phyloP scores from a whole-genome alignment of 805 yeast genomes.

The Hanseniaspora lachancei region DNA sequence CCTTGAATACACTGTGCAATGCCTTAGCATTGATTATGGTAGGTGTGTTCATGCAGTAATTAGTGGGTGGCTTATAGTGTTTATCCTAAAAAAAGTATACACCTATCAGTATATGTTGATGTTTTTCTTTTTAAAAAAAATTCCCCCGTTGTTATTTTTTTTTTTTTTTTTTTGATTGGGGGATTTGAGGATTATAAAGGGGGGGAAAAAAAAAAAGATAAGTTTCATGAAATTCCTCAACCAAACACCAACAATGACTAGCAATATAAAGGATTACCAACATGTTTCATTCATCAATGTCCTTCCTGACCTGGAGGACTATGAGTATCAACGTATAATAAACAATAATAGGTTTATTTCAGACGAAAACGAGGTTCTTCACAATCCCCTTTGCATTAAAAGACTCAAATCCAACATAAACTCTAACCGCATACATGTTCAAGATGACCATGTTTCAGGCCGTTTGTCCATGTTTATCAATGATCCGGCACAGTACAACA shows the following conservation, averaged over 20 bases:
- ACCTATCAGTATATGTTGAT: no score
- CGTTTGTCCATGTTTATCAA: neutral
- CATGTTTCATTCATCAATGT: slow-evolving; percentile 10
- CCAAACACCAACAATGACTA: neutral
- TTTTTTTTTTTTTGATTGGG: no score
- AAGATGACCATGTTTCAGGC: neutral
- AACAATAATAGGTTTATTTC: neutral
- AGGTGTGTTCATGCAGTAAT: neutral
- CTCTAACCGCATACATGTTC: no score
- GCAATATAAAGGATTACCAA: neutral
- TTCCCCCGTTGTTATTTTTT: no score
- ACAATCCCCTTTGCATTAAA: neutral
- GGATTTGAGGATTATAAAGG: no score
- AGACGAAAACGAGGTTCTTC: neutral
- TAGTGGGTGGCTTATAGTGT: neutral
- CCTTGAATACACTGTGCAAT: neutral
- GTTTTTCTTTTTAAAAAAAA: no score
- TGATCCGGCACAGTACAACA: neutral
- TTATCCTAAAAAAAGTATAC: no score
- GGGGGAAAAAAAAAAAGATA: no score
- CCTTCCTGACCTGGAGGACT: slow-evolving; percentile 9
- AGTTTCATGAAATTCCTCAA: no score
- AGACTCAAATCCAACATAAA: neutral
- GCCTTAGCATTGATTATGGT: neutral
- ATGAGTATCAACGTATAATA: slow-evolving; percentile 1